Conservation (phyloP, 2,329 filamentous ascomycete species). For the Aureobasidium sp. region DNA sequence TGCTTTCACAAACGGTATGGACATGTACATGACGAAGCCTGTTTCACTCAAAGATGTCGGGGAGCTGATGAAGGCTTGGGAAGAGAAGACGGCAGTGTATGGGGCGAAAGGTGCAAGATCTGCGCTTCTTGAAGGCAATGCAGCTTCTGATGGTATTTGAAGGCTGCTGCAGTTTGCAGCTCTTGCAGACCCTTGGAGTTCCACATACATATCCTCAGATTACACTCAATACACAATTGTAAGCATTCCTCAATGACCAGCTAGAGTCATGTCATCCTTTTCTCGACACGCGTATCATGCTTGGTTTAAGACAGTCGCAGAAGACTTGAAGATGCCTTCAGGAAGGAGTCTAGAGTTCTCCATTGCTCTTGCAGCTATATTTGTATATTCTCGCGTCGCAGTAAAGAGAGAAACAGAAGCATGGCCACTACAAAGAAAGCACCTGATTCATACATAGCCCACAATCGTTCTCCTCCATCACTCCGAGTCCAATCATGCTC, state of each 20-base stretch:
- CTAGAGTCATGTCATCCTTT: background rate
- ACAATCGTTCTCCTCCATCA: background rate
- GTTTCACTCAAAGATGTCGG: slow-evolving; percentile 28
- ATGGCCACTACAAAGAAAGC: background rate
- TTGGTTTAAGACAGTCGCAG: background rate
- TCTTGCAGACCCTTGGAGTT: background rate
- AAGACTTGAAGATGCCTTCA: background rate
- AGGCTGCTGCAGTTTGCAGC: background rate
- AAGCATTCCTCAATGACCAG: background rate
- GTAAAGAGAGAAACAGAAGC: background rate
- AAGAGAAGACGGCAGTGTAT: slow-evolving; percentile 21
- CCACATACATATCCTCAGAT: background rate
- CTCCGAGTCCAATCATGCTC: background rate
- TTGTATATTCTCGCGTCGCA: background rate
- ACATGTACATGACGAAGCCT: slow-evolving; percentile 28
- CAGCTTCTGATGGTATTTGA: background rate
- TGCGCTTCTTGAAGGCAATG: background rate
- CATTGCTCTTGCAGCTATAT: background rate
- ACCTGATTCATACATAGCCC: background rate
- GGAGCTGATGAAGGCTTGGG: slow-evolving; percentile 32
- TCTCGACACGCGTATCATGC: background rate
- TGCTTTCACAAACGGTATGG: slow-evolving; percentile 27
- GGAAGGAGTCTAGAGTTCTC: background rate
- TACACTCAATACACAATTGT: background rate
- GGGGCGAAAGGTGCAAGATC: background rate